These are phyloP conservation scores for Phytophthora multivora DNA, from an alignment of 352 stramenopile genomes.

Conservation along the genomic window DNA sequence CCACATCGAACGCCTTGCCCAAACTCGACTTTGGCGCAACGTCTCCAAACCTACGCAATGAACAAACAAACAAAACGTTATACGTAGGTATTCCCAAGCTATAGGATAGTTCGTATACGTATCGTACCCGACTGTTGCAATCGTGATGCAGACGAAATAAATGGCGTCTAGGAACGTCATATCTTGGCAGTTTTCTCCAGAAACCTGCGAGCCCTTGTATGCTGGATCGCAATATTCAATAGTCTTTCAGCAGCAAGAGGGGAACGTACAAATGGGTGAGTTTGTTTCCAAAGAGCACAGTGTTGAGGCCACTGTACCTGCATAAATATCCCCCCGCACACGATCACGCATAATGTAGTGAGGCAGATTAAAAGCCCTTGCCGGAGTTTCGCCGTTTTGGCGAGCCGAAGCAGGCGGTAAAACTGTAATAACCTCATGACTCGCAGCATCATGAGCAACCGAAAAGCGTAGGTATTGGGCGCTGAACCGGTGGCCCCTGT, in stretches of 20 bases:
- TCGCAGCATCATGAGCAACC: conserved; percentile 72
- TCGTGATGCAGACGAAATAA: conserved; percentile 88
- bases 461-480: conserved; percentile 52
- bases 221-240: conserved; percentile 65
- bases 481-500: conserved; percentile 19
- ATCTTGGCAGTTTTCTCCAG: conserved; percentile 56
- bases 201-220: conserved; percentile 16
- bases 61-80: not conserved
- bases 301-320: conserved; percentile 36
- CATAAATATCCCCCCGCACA: conserved; percentile 60
- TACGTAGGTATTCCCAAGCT: too few relatives aligned
- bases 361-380: conserved; percentile 59
- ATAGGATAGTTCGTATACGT: too few relatives aligned
- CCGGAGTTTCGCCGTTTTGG: conserved; percentile 60
- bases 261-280: too few relatives aligned
- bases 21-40: conserved; percentile 64
- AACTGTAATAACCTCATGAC: conserved; percentile 62
- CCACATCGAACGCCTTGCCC: conserved; percentile 70
- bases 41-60: conserved; percentile 64
- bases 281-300: too few relatives aligned
- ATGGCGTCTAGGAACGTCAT: conserved; percentile 78
- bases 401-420: conserved; percentile 63
- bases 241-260: conserved; percentile 28
- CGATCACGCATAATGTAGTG: conserved; percentile 64
- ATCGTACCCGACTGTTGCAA: conserved; percentile 78